A percentile compares a stretch with the other conserved stretches of the same genome.
These are phyloP conservation scores for Colletotrichum orbiculare DNA, from an alignment of 2,329 filamentous ascomycete genomes.

Conservation along the genomic window DNA sequence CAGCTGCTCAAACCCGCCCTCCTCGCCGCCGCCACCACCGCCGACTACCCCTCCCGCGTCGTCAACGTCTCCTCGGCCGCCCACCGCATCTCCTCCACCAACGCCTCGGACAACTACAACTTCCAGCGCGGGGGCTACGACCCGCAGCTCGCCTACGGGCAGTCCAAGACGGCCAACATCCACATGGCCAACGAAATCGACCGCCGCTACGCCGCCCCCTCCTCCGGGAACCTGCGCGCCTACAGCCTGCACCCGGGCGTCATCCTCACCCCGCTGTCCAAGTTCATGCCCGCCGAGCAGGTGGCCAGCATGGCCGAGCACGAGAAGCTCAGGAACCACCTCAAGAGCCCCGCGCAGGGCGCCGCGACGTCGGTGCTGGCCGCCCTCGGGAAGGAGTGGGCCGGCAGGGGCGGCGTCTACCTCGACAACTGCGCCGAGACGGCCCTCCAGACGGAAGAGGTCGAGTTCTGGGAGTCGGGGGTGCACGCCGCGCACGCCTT, in stretches of 20 bases:
- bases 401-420: constrained; percentile 58
- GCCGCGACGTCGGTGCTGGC: constrained; percentile 60
- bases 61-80: constrained; percentile 56
- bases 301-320: background rate
- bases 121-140: constrained; percentile 42
- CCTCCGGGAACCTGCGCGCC: constrained; percentile 45
- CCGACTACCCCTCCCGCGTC: constrained; percentile 56
- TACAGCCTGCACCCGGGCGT: constrained; percentile 23
- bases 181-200: constrained; percentile 63
- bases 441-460: background rate
- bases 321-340: background rate
- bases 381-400: constrained; percentile 52
- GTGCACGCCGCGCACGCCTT: background rate
- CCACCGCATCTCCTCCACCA: constrained; percentile 49
- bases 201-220: constrained; percentile 42
- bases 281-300: background rate
- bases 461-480: background rate
- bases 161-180: constrained; percentile 63
- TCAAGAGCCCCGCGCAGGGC: constrained; percentile 51
- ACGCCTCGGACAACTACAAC: constrained; percentile 47
- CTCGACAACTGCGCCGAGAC: constrained; percentile 51
- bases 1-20: constrained; percentile 40
- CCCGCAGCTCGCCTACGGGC: constrained; percentile 53
- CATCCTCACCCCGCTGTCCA: constrained; percentile 14
- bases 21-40: constrained; percentile 34